These are phyloP conservation scores for Irineochytrium annulatum DNA, from an alignment of 192 early-diverging fungal species.

Conservation along the genomic window DNA sequence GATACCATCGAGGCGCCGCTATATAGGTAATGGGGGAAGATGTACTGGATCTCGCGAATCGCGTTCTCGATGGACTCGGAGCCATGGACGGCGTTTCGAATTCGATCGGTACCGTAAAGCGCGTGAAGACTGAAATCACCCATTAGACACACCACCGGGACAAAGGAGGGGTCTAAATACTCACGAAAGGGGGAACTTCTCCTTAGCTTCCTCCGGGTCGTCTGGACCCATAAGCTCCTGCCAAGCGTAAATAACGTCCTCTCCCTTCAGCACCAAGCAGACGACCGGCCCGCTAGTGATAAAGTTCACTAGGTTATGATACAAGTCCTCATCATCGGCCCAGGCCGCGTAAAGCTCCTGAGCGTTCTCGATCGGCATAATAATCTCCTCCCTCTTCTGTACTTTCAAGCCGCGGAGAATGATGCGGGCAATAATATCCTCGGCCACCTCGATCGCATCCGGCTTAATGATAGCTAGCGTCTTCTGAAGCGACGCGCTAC, in stretches of 20 bases:
- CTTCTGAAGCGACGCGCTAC: slow-evolving; percentile 32
- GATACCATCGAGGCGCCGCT: background rate
- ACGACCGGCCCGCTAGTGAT: slow-evolving; percentile 33
- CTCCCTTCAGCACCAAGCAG: slow-evolving; percentile 47
- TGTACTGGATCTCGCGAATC: slow-evolving; percentile 39
- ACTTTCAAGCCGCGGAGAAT: slow-evolving; percentile 43
- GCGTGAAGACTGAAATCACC: slow-evolving; percentile 41
- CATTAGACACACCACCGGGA: background rate
- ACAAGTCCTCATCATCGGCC: slow-evolving; percentile 17
- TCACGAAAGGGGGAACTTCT: slow-evolving; percentile 35
- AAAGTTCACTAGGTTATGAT: background rate
- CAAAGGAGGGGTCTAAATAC: background rate
- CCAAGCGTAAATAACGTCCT: slow-evolving; percentile 48
- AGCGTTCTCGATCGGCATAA: slow-evolving; percentile 32
- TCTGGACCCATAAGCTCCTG: slow-evolving; percentile 49
- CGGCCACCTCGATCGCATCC: slow-evolving; percentile 37
- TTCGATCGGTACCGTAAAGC: slow-evolving; percentile 44
- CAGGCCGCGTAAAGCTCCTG: slow-evolving; percentile 36
- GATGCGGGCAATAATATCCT: slow-evolving; percentile 49
- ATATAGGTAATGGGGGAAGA: slow-evolving; percentile 41
- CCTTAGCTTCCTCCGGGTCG: slow-evolving; percentile 41
- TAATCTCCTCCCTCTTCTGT: slow-evolving; percentile 44
- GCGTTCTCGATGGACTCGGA: slow-evolving; percentile 43
- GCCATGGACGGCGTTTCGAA: slow-evolving; percentile 53
- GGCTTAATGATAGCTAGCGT: slow-evolving; percentile 56